Evolutionary conservation across 2,329 filamentous ascomycete genomes (phyloP).

Genomic region (Diaporthe aspalathi): DNA sequence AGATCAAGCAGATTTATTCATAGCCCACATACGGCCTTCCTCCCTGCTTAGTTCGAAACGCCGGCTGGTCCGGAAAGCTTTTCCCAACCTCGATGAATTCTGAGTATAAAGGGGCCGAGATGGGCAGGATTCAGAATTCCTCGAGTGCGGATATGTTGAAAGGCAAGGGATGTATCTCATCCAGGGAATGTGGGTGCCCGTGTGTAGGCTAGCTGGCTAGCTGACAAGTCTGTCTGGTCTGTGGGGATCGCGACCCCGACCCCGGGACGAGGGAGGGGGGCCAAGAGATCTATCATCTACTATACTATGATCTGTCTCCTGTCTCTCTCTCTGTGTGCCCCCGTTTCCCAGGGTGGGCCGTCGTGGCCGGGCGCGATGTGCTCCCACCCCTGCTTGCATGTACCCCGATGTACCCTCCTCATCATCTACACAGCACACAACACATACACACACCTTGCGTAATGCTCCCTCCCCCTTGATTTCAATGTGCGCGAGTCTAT

Average conservation of each 20-base stretch:
- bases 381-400: not conserved
- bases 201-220: not conserved
- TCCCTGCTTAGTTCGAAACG: slow-evolving; percentile 7
- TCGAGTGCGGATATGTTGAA: not conserved
- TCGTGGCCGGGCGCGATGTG: too few species aligned
- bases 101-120: not conserved
- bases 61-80: slow-evolving; percentile 21
- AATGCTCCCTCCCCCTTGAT: slow-evolving; percentile 23
- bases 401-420: not conserved
- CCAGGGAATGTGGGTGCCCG: slow-evolving; percentile 10
- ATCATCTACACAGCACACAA: slow-evolving; percentile 18
- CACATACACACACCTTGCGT: too few species aligned
- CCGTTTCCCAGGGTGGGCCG: slow-evolving; percentile 7
- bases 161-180: slow-evolving; percentile 12
- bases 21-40: not conserved
- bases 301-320: too few species aligned
- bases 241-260: too few species aligned
- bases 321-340: not conserved
- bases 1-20: not conserved
- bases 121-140: not conserved
- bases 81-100: not conserved
- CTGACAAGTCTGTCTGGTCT: too few species aligned
- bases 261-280: not conserved
- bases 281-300: slow-evolving; percentile 27
- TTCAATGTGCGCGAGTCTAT: slow-evolving; percentile 7